Percentiles rank a stretch among this genome's conserved stretches.
These are phyloP conservation scores for Linderniella brevidens DNA, from an alignment of 257 asterid species.

Conservation along the genomic window DNA sequence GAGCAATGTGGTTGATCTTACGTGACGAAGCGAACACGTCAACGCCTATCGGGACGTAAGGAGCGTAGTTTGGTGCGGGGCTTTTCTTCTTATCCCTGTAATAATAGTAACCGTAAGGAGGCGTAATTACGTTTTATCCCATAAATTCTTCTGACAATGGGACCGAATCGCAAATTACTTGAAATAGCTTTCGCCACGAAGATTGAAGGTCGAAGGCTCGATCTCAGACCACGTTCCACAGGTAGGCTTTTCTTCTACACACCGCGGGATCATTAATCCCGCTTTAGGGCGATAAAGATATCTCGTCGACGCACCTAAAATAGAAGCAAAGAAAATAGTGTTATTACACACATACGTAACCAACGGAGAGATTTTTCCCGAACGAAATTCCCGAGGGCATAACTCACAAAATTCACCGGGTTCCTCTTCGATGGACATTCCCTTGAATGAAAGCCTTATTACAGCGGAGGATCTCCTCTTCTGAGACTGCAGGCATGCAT, in stretches of 20 bases:
- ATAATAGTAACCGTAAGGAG: slow-evolving; percentile 9
- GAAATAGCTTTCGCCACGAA: slow-evolving; percentile 75
- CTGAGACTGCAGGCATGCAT: slow-evolving; percentile 33
- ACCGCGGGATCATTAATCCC: slow-evolving; percentile 56
- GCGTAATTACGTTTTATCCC: slow-evolving; percentile 2
- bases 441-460: slow-evolving; percentile 62
- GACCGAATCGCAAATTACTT: slow-evolving; percentile 32
- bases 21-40: slow-evolving; percentile 56
- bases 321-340: too few relatives aligned
- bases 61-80: slow-evolving; percentile 55
- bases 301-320: slow-evolving; percentile 50
- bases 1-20: slow-evolving; percentile 85
- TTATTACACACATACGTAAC: too few relatives aligned
- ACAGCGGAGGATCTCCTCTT: slow-evolving; percentile 49
- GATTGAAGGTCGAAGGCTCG: slow-evolving; percentile 70
- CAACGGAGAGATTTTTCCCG: neutral
- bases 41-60: slow-evolving; percentile 85
- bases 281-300: slow-evolving; percentile 75
- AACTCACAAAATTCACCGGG: slow-evolving; percentile 35
- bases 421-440: slow-evolving; percentile 66
- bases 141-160: slow-evolving; percentile 1
- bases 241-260: slow-evolving; percentile 48
- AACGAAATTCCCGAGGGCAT: neutral
- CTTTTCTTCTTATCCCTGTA: slow-evolving; percentile 89
- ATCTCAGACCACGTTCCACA: slow-evolving; percentile 74